A percentile compares a stretch with the other conserved stretches of the same genome.
Evolutionary conservation across 768 basidiomycete species (phyloP).

Genomic region (Termitomyces sp.): DNA sequence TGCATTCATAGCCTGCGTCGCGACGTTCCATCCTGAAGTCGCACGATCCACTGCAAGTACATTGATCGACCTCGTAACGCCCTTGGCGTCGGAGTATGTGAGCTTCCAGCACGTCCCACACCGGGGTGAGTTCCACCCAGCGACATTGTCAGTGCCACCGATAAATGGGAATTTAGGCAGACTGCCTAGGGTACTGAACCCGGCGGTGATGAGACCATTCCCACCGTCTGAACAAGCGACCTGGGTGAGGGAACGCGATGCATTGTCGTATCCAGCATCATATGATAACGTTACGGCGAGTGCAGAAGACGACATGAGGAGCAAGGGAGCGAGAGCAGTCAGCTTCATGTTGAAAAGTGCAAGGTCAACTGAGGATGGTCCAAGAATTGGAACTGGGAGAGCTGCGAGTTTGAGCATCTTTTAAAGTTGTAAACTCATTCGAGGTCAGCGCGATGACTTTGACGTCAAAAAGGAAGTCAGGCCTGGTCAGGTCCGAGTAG

Average conservation of each 20-base stretch:
- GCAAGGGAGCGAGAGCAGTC: conserved; percentile 2
- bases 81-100: conserved; percentile 27
- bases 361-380: background rate
- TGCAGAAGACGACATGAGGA: conserved; percentile 7
- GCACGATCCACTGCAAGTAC: conserved; percentile 41
- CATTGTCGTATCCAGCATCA: conserved; percentile 37
- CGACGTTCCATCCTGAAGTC: conserved; percentile 16
- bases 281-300: conserved; percentile 21
- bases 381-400: background rate
- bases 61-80: conserved; percentile 26
- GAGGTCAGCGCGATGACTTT: background rate
- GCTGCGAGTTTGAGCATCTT: background rate
- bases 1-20: conserved; percentile 26
- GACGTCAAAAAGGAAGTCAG: background rate
- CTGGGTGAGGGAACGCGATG: conserved; percentile 21
- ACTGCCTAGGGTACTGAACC: conserved; percentile 36
- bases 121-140: conserved; percentile 35
- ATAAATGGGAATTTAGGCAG: conserved; percentile 50
- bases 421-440: background rate
- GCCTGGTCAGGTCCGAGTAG: background rate
- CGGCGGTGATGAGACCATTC: conserved; percentile 33
- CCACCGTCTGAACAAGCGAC: conserved; percentile 45
- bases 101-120: conserved; percentile 55
- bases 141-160: conserved; percentile 40
- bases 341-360: conserved; percentile 10